Percentiles rank a stretch among this genome's conserved stretches.
Evolutionary conservation across 1,284 basidiomycete genomes (phyloP).

Genomic region (Pseudozyma sp.): DNA sequence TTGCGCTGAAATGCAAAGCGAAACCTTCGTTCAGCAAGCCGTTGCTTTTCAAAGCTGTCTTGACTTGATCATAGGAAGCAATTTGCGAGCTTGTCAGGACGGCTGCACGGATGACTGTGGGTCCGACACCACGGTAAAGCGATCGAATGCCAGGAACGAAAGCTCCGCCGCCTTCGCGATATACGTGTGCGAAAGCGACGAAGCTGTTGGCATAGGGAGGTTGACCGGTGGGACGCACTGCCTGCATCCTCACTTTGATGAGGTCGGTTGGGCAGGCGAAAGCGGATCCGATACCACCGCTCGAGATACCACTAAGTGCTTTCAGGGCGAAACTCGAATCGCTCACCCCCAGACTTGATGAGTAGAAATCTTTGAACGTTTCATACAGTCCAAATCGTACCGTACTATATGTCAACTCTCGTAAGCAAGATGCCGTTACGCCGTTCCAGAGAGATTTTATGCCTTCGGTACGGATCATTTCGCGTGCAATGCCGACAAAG

Average conservation of each 20-base stretch:
- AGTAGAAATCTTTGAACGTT: conserved; percentile 52
- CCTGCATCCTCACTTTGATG: conserved; percentile 61
- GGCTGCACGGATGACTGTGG: conserved; percentile 53
- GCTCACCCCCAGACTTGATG: conserved; percentile 14
- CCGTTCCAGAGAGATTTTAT: conserved; percentile 50
- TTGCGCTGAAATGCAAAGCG: conserved; percentile 46
- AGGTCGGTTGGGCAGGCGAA: conserved; percentile 58
- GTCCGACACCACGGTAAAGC: conserved; percentile 56
- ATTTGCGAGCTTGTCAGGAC: conserved; percentile 56
- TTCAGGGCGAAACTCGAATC: conserved; percentile 53
- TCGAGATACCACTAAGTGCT: conserved; percentile 53
- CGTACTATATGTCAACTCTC: conserved; percentile 59
- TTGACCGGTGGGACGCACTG: conserved; percentile 34
- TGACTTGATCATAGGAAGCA: conserved; percentile 57
- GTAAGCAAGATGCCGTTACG: conserved; percentile 51
- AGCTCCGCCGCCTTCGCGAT: conserved; percentile 37
- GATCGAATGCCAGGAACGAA: conserved; percentile 38
- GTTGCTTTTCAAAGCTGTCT: conserved; percentile 40
- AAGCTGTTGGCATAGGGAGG: conserved; percentile 58
- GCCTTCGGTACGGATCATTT: conserved; percentile 49
- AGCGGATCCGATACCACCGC: conserved; percentile 53
- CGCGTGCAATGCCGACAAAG: conserved; percentile 36
- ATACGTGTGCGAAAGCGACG: conserved; percentile 44
- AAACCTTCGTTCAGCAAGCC: conserved; percentile 44
- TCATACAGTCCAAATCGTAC: conserved; percentile 60